Evolutionary conservation across 1,284 basidiomycete genomes (phyloP), one percentile per base, ranked within the genome.

Genomic region (Cerrena zonata): DNA sequence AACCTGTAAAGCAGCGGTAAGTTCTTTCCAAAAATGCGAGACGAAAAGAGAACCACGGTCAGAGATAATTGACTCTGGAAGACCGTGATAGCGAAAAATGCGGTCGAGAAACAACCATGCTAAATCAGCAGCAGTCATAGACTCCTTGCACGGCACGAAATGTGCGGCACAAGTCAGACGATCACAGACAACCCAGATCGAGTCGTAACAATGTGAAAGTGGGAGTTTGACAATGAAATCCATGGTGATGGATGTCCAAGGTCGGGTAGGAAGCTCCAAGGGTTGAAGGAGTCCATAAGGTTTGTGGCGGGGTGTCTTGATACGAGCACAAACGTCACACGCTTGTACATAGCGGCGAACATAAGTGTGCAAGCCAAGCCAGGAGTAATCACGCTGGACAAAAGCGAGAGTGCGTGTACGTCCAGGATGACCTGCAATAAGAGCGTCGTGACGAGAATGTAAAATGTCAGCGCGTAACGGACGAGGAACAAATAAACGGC

Each of bases 61-160:
- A 11, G 59, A 66, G 39, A 62, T 65, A 46, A 71, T 56, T 39
- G 59, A 51, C 0, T 25, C 26, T 1, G 63, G 67, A 39, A 66
- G 47, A 19, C 66, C 65, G 52, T 67, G 59, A 13, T 64, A 57
- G 37, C 49, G 56, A 52, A 65, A 66, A 13, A 70, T 58, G 37
- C 64, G 60, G 12, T 55, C 46, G 21, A 68, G 21, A 46, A 65
- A 71, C 3, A 67, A 54, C 7, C 53, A 45, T 0, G 62, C 63
- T 0, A 69, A 58, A 24, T 66, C 67, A 3, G 63, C 58, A 11
- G 69, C 65, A 0, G 59, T 61, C 1, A 71, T 54, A 11, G 67
- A 64, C 7, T 61, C 56, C 18, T 54, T 37, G 7, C 58, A 56
- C 12, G 62, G 62, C 47, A 59, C 50, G 45, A 57, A 53, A 43